phyloP scores from a whole-genome alignment of 2,329 filamentous ascomycete genomes.

The Tolypocladium nubicola region DNA sequence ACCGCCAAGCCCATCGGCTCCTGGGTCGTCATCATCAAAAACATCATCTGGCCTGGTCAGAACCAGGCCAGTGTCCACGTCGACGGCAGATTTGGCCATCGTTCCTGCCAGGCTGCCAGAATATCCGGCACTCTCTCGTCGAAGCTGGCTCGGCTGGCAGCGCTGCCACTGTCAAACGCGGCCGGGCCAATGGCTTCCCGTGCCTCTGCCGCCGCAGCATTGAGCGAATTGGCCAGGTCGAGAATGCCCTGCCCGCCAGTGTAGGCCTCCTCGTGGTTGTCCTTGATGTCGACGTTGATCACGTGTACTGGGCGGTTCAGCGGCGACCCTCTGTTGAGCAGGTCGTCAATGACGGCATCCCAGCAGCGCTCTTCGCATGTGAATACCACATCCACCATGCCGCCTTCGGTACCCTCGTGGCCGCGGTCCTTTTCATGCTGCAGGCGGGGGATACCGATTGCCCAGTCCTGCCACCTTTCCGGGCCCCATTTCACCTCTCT shows the following conservation, averaged over 20 bases:
- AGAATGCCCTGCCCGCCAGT: constrained; percentile 86
- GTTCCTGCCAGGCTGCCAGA: constrained; percentile 84
- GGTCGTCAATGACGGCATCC: constrained; percentile 93
- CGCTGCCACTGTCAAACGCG: constrained; percentile 60
- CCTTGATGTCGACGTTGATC: constrained; percentile 96
- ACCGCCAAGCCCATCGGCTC: background rate
- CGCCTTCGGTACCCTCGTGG: constrained; percentile 70
- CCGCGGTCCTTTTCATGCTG: constrained; percentile 70
- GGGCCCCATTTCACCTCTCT: constrained; percentile 88
- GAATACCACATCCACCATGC: constrained; percentile 86
- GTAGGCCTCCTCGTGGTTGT: constrained; percentile 94
- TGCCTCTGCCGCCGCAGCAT: constrained; percentile 70
- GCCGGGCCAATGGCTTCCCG: constrained; percentile 51
- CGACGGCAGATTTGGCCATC: constrained; percentile 83
- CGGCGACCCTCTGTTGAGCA: constrained; percentile 73
- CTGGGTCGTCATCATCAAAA: background rate
- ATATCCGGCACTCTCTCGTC: constrained; percentile 92
- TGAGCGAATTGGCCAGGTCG: constrained; percentile 78
- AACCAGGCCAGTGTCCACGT: constrained; percentile 96
- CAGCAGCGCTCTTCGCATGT: constrained; percentile 97
- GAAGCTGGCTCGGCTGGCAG: constrained; percentile 62
- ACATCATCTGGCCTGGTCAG: constrained; percentile 28
- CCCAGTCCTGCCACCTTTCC: constrained; percentile 97
- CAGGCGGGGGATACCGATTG: constrained; percentile 71
- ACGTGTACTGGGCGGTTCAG: constrained; percentile 92